These are phyloP conservation scores for Scortechinia acanthostroma DNA, from an alignment of 2,329 filamentous ascomycete genomes.

Conservation along the genomic window DNA sequence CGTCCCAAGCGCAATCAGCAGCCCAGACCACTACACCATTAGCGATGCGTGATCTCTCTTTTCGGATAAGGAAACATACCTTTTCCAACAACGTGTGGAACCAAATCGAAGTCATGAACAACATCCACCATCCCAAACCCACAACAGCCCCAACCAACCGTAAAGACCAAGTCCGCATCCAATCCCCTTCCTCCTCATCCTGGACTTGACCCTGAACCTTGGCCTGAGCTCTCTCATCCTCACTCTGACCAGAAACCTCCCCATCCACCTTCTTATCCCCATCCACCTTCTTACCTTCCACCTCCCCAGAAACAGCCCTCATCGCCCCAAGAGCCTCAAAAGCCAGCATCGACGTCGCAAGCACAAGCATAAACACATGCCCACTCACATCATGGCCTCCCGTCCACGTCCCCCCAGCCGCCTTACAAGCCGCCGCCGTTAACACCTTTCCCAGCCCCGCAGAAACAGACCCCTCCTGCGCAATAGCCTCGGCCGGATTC, in stretches of 20 bases:
- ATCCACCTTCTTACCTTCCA: too few relatives aligned
- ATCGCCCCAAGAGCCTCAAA: constrained; percentile 14
- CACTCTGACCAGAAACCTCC: neutral
- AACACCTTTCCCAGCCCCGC: constrained; percentile 30
- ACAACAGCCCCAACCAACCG: constrained; percentile 27
- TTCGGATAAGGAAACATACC: constrained; percentile 17
- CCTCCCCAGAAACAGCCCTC: neutral
- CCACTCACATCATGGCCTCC: constrained; percentile 65
- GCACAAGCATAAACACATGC: constrained; percentile 60
- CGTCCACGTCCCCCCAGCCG: constrained; percentile 51
- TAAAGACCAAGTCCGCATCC: neutral
- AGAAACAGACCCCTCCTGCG: constrained; percentile 15
- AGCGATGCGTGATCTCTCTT: neutral
- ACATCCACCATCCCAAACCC: constrained; percentile 62
- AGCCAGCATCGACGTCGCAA: constrained; percentile 54
- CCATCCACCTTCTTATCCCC: neutral
- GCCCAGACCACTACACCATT: neutral
- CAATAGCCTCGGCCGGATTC: constrained; percentile 4
- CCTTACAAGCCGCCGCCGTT: constrained; percentile 53
- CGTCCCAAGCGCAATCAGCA: neutral
- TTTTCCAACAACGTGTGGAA: constrained; percentile 71
- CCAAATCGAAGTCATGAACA: constrained; percentile 66
- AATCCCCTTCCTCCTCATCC: neutral
- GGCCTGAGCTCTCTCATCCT: too few relatives aligned
- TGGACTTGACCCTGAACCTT: too few relatives aligned